Evolutionary conservation across 2,329 filamentous ascomycete genomes (phyloP), one percentile per base, ranked within the genome.

Genomic region (Pseudogymnoascus sp.): DNA sequence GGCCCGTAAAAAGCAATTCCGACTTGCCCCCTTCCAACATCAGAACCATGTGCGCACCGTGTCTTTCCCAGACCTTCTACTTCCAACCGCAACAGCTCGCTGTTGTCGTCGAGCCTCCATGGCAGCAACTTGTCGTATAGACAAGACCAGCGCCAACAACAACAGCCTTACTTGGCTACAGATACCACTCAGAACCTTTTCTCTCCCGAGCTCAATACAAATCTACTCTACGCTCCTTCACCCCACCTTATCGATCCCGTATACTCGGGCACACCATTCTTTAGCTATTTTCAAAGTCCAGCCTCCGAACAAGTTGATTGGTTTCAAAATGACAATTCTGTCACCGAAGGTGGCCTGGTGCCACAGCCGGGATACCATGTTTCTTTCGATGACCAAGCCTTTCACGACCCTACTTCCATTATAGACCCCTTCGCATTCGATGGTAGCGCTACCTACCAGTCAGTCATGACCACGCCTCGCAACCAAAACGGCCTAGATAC

Each of bases 1-100:
- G 68, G 68, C 68, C 69, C 68, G 66, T 69, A 64, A n/a, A 41
- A 65, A 67, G 66, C 63, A 63, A 69, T 70, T 66, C 67, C 66
- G 63, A 62, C 37, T 69, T 70, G 67, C 28, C 63, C 23, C 36
- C 39, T 51, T n/a, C 66, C 45, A 67, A 63, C 37, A 37, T 45
- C 37, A 62, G 63, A 63, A 63, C 61, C 36, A 54, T 61, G 57
- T 31, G 0, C 10, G 16, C 57, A n/a, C 61, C 54, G 23, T 43
- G 63, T 19, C 64, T 63, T 54, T 25, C n/a, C 62, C 23, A 19
- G 39, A 19, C 23, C 64, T 5, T 16, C 39, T 65, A 45, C 68
- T 66, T 45, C 65, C 39, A 61, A 65, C 67, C 67, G 64, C 60
- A 57, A n/a, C 65, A 48, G 57, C 41, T 34, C 25, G 16, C n/a